Base-by-base conservation (phyloP, 805 yeast genomes). In the Lipomyces sp. region DNA sequence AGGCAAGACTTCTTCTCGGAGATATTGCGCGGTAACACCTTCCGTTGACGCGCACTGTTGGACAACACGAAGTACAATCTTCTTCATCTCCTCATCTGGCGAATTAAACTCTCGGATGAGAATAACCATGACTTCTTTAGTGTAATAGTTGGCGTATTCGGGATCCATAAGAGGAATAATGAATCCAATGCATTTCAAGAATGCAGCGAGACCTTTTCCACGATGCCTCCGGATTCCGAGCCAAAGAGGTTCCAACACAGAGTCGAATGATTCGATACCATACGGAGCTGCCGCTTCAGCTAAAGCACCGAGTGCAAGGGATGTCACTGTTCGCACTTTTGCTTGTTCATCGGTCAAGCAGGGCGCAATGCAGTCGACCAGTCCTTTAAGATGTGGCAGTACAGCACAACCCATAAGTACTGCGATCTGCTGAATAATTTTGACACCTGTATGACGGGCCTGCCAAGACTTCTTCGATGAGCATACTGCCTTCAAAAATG, bases 251-350 rank as follows among this genome's bases (percentile, higher is more conserved):
- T 90, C 94, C 45, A 94, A 74, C 0, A 87, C 81, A 0, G 78
- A 77, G 72, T 92, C 96, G 75, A 94, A 93, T 0, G 94, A 86
- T 72, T 91, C 97, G 63, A 90, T 89, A 57, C 98, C 99, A 77
- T 89, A 91, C 0, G 98, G 98, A 30, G 85, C 81, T 3, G 92
- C 85, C 6, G 90, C 87, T 59, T 90, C 93, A 0, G 98, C 98
- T 42, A 94, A 77, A 1, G 88, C 84, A 0, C 93, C 80, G 1
- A 93, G 73, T 0, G 97, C 87, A 45, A 82, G 79, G 0, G 97
- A 97, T 0, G 97, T 82, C 11, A 87, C 82, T 1, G 85, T 84
- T 64, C 96, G 80, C 0, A 92, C 89, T 55, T 84, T 86, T 11
- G 85, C 74, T 64, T 88, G 87, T 60, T 87, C 90, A 77, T 92